Evolutionary conservation across 768 basidiomycete genomes (phyloP).

Genomic region (Lyophyllum atratum): DNA sequence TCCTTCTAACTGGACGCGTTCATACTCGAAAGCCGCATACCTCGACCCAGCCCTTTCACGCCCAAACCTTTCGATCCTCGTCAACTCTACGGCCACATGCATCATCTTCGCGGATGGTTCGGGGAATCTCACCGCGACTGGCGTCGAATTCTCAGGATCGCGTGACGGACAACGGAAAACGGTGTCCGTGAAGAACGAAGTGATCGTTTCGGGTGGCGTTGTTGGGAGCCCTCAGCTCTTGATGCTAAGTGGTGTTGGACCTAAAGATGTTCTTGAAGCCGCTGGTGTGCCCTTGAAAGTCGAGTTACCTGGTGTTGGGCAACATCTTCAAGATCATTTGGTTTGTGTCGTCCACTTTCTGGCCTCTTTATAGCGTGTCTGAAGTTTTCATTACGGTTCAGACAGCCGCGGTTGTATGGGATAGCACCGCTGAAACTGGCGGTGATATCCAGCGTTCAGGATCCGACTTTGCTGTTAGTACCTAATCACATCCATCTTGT

Average conservation of each 20-base stretch:
- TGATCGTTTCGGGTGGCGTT: slow-evolving; percentile 45
- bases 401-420: slow-evolving; percentile 10
- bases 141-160: slow-evolving; percentile 46
- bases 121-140: slow-evolving; percentile 45
- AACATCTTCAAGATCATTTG: slow-evolving; percentile 54
- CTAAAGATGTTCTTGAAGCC: slow-evolving; percentile 46
- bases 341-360: slow-evolving; percentile 15
- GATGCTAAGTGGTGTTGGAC: slow-evolving; percentile 59
- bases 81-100: slow-evolving; percentile 60
- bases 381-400: not conserved
- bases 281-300: slow-evolving; percentile 45
- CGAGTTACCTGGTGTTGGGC: slow-evolving; percentile 59
- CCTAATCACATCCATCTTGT: slow-evolving; percentile 23
- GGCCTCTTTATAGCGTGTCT: not conserved
- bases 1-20: slow-evolving; percentile 58
- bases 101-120: slow-evolving; percentile 40
- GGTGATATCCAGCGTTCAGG: slow-evolving; percentile 29
- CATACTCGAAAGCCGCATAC: slow-evolving; percentile 58
- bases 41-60: slow-evolving; percentile 63
- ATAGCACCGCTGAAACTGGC: slow-evolving; percentile 26
- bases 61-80: slow-evolving; percentile 62
- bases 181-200: slow-evolving; percentile 40
- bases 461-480: slow-evolving; percentile 30
- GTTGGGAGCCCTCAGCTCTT: slow-evolving; percentile 56
- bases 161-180: slow-evolving; percentile 5